phyloP scores from a whole-genome alignment of 176 grass and related monocot genomes.

The Canna indica region DNA sequence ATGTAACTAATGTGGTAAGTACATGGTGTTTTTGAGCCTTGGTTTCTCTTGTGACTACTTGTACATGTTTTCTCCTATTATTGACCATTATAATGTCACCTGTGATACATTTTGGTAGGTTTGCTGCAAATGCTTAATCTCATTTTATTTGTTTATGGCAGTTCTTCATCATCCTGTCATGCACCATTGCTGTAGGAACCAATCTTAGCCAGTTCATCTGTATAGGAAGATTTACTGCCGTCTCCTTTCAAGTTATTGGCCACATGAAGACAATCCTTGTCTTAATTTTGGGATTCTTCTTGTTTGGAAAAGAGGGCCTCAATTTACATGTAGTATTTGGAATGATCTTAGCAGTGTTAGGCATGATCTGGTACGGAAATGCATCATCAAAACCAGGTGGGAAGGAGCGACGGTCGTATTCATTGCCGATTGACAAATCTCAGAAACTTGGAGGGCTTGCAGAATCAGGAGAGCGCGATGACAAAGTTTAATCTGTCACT shows the following conservation, averaged over 20 bases:
- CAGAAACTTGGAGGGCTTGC: constrained; percentile 7
- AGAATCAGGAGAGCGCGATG: constrained; percentile 5
- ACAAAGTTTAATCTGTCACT: constrained; percentile 6
- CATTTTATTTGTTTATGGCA: constrained; percentile 13
- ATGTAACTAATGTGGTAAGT: constrained; percentile 22
- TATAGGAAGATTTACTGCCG: constrained; percentile 29
- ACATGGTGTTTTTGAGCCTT: background rate
- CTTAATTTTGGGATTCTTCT: constrained; percentile 25
- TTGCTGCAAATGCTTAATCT: background rate
- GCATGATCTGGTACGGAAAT: constrained; percentile 28
- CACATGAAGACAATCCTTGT: constrained; percentile 40
- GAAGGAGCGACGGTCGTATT: constrained; percentile 18
- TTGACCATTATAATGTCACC: background rate
- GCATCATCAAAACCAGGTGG: constrained; percentile 30
- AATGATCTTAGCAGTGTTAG: constrained; percentile 26
- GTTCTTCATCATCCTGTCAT: constrained; percentile 42
- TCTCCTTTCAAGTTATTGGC: constrained; percentile 34
- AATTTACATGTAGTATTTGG: constrained; percentile 22
- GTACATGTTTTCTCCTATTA: background rate
- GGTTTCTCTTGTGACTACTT: background rate
- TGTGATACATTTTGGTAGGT: background rate
- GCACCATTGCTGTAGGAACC: constrained; percentile 42
- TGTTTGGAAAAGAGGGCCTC: constrained; percentile 33
- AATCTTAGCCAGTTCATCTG: constrained; percentile 48
- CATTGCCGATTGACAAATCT: constrained; percentile 9